phyloP scores from a whole-genome alignment of 768 basidiomycete genomes.

The Boletus bicolor region DNA sequence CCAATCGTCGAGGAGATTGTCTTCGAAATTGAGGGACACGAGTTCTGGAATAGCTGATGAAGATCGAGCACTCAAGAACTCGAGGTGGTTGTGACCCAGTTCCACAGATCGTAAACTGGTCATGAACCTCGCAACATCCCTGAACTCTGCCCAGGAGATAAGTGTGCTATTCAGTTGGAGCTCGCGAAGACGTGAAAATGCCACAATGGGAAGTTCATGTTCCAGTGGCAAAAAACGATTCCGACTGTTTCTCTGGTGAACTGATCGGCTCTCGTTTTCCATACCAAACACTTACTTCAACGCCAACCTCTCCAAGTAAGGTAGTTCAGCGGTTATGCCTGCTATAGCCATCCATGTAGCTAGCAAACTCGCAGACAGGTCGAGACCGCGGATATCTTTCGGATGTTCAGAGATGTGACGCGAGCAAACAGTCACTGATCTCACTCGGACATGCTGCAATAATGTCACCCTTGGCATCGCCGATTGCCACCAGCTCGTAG shows the following conservation, averaged over 20 bases:
- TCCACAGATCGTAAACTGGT: conserved; percentile 55
- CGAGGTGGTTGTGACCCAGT: conserved; percentile 66
- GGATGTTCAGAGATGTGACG: conserved; percentile 12
- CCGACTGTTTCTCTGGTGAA: conserved; percentile 43
- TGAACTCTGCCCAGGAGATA: conserved; percentile 68
- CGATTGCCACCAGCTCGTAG: conserved; percentile 54
- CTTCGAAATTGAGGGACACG: conserved; percentile 64
- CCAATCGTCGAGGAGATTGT: conserved; percentile 64
- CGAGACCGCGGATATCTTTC: conserved; percentile 72
- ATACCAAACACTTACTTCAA: conserved; percentile 65
- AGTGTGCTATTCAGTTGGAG: conserved; percentile 74
- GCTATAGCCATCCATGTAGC: conserved; percentile 68
- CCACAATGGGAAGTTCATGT: conserved; percentile 32
- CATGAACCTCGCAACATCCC: conserved; percentile 48
- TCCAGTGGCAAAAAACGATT: conserved; percentile 55
- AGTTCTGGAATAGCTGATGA: conserved; percentile 31
- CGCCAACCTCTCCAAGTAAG: conserved; percentile 57
- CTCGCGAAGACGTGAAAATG: conserved; percentile 56
- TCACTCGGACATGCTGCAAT: conserved; percentile 64
- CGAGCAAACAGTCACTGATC: conserved; percentile 22
- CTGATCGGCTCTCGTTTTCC: conserved; percentile 13
- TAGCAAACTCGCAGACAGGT: conserved; percentile 76
- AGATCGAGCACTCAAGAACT: conserved; percentile 26
- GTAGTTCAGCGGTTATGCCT: conserved; percentile 59
- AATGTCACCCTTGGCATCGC: conserved; percentile 51